Evolutionary conservation across 1,139 yeast species (phyloP).

Genomic region (Magnusiomyces sp.): DNA sequence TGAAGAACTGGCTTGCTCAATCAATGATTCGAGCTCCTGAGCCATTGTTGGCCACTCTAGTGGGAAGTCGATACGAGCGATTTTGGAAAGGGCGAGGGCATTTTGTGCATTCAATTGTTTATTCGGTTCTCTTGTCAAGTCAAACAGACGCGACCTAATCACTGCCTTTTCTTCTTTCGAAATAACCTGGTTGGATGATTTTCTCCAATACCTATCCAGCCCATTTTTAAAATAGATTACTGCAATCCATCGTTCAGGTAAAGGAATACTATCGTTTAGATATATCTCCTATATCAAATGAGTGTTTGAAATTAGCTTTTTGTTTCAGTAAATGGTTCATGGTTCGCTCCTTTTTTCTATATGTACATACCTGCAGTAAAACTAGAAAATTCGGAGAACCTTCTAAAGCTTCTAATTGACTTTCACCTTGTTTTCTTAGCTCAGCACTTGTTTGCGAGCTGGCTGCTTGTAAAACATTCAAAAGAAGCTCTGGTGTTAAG

Average conservation of each 20-base stretch:
- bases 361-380: constrained; percentile 39
- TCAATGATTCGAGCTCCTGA: constrained; percentile 48
- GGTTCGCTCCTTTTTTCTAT: background rate
- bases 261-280: constrained; percentile 32
- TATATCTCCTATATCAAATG: background rate
- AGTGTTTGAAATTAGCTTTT: background rate
- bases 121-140: constrained; percentile 57
- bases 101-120: constrained; percentile 70
- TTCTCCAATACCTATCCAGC: constrained; percentile 74
- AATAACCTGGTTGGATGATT: constrained; percentile 38
- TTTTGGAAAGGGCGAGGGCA: constrained; percentile 71
- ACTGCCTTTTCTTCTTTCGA: constrained; percentile 58
- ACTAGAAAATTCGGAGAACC: constrained; percentile 50
- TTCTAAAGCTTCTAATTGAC: constrained; percentile 63
- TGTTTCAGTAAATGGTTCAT: background rate
- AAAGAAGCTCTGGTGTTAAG: constrained; percentile 6
- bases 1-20: constrained; percentile 35
- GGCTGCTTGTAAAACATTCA: constrained; percentile 40
- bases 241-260: constrained; percentile 77
- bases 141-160: constrained; percentile 53
- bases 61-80: constrained; percentile 81
- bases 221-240: constrained; percentile 85
- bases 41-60: constrained; percentile 75
- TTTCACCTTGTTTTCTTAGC: constrained; percentile 56
- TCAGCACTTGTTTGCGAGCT: constrained; percentile 41